Conservation (phyloP, 371 early-diverging fungal species). For the Mucor ambiguus region DNA sequence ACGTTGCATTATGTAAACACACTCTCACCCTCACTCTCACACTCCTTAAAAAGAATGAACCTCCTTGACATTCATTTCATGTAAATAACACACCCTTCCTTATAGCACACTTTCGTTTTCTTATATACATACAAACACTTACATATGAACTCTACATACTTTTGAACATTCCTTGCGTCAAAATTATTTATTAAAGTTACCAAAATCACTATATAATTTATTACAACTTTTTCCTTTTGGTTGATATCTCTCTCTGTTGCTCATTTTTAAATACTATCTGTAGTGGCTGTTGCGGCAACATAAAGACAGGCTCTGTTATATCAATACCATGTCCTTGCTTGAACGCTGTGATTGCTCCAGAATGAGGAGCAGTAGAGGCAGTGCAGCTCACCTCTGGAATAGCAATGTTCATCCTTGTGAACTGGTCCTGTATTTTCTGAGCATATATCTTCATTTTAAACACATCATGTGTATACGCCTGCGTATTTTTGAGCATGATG, state of each 20-base stretch:
- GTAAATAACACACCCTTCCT: background rate
- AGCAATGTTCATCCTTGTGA: conserved; percentile 18
- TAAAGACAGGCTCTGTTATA: background rate
- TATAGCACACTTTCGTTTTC: background rate
- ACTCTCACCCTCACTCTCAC: background rate
- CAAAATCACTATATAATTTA: background rate
- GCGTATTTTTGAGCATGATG: conserved; percentile 39
- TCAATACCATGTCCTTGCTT: background rate
- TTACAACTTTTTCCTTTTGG: background rate
- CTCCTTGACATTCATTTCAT: conserved; percentile 5
- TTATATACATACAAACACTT: background rate
- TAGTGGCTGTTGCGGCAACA: background rate
- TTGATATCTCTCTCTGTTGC: background rate
- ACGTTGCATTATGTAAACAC: conserved; percentile 30
- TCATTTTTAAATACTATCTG: background rate
- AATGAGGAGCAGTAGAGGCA: background rate
- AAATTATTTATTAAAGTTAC: background rate
- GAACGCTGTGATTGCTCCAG: background rate
- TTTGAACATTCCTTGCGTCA: background rate
- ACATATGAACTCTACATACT: background rate
- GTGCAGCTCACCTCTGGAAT: background rate
- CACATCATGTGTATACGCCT: conserved; percentile 45
- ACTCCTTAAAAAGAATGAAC: conserved; percentile 4
- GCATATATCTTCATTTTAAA: conserved; percentile 50
- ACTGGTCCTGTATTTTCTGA: conserved; percentile 43